phyloP scores from a whole-genome alignment of 805 yeast genomes.

The Komagataella phaffii region DNA sequence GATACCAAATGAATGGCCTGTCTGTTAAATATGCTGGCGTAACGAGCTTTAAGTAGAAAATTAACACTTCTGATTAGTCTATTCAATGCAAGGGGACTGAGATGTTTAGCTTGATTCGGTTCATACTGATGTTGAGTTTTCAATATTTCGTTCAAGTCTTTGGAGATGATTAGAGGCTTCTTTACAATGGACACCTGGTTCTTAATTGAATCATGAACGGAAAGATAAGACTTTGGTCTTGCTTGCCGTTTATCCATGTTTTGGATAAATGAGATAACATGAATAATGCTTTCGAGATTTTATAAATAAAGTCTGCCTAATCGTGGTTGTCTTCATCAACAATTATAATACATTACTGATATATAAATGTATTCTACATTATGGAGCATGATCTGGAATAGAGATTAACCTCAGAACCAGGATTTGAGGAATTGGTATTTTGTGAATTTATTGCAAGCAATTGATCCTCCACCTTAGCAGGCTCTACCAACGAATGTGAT shows the following conservation, averaged over 20 bases:
- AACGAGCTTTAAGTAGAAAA: neutral
- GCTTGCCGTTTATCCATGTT: neutral
- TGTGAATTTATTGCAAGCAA: neutral
- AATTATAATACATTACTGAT: neutral
- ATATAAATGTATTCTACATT: neutral
- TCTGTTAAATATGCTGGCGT: conserved; percentile 9
- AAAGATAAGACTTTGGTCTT: neutral
- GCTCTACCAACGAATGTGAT: neutral
- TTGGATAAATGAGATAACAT: neutral
- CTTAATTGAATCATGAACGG: neutral
- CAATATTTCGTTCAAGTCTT: neutral
- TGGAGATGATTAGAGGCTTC: neutral
- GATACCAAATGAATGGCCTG: conserved; percentile 17
- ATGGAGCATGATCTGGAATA: neutral
- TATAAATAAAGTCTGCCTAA: no score
- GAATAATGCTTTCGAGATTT: neutral
- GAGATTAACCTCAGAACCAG: neutral
- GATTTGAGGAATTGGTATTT: neutral
- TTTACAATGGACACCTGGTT: neutral
- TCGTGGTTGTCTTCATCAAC: neutral
- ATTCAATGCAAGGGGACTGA: neutral
- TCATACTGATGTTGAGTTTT: neutral
- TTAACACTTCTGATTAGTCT: conserved; percentile 1
- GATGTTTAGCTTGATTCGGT: neutral
- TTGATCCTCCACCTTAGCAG: neutral